phyloP scores from a whole-genome alignment of 805 yeast species.

The Lipomyces spencermartinsiae region DNA sequence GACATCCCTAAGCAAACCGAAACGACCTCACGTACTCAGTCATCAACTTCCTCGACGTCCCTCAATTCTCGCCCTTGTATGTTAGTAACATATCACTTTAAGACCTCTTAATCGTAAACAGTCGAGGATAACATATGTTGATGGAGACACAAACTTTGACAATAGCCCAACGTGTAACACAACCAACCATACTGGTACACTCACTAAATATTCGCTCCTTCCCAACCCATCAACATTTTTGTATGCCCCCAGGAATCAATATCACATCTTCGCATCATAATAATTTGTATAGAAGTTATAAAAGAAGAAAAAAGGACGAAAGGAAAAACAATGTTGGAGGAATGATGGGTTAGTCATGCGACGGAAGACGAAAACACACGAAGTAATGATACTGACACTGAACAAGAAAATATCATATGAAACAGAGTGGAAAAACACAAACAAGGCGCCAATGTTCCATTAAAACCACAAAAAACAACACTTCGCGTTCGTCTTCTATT shows the following conservation, averaged over 20 bases:
- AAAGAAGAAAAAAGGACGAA: background rate
- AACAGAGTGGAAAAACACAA: background rate
- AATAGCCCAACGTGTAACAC: conserved; percentile 4
- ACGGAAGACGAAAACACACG: conserved; percentile 2
- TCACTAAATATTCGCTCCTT: background rate
- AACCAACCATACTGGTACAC: conserved; percentile 5
- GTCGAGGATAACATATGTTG: conserved; percentile 2
- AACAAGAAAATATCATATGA: background rate
- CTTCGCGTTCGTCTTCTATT: background rate
- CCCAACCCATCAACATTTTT: background rate
- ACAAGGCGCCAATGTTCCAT: conserved; percentile 1
- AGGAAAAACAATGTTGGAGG: background rate
- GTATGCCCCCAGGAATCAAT: conserved; percentile 5
- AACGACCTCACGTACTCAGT: conserved; percentile 3
- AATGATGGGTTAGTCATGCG: conserved; percentile 3
- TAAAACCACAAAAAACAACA: conserved; percentile 3
- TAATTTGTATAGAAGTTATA: background rate
- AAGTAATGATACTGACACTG: conserved; percentile 5
- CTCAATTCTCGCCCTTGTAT: background rate
- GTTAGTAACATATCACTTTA: background rate
- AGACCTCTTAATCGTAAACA: conserved; percentile 1
- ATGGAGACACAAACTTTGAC: conserved; percentile 2
- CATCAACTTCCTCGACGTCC: conserved; percentile 3
- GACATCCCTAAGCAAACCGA: conserved; percentile 1
- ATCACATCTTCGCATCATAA: conserved; percentile 4